Percentiles rank a stretch among this genome's conserved stretches.
Evolutionary conservation across 1,139 yeast species (phyloP).

Genomic region (Debaryomycetaceae sp.): DNA sequence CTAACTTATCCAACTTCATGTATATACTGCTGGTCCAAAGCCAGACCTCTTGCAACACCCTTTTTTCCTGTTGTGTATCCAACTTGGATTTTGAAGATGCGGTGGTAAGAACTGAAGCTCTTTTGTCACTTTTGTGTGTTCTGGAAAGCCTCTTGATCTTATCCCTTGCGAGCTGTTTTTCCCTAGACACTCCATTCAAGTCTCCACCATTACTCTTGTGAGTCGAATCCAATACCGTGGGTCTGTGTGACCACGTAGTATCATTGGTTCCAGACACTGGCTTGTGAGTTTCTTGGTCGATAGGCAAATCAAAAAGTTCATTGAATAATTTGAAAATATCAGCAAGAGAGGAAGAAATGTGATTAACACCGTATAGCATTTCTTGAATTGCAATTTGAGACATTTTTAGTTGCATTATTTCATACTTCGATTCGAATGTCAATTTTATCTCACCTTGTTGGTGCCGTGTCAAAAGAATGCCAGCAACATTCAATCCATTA

Average conservation of each 20-base stretch:
- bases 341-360: slow-evolving; percentile 61
- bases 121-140: slow-evolving; percentile 5
- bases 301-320: slow-evolving; percentile 44
- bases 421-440: slow-evolving; percentile 43
- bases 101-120: slow-evolving; percentile 4
- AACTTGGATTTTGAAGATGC: slow-evolving; percentile 1
- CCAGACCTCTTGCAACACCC: slow-evolving; percentile 65
- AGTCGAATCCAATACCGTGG: slow-evolving; percentile 41
- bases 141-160: slow-evolving; percentile 19
- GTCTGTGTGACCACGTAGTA: slow-evolving; percentile 45
- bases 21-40: slow-evolving; percentile 69
- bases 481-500: slow-evolving; percentile 44
- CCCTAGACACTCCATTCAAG: slow-evolving; percentile 7
- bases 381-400: slow-evolving; percentile 74
- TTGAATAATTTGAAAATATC: slow-evolving; percentile 64
- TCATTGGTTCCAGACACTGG: slow-evolving; percentile 7
- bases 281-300: slow-evolving; percentile 7
- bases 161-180: slow-evolving; percentile 16
- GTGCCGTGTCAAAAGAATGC: slow-evolving; percentile 31
- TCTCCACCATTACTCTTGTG: slow-evolving; percentile 3
- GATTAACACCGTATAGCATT: slow-evolving; percentile 55
- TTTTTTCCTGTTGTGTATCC: slow-evolving; percentile 19
- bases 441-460: slow-evolving; percentile 25
- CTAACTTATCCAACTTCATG: slow-evolving; percentile 48
- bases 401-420: slow-evolving; percentile 66